A percentile compares a stretch with the other conserved stretches of the same genome.
phyloP scores from a whole-genome alignment of 2,329 filamentous ascomycete genomes.

The Fusarium sublunatum region DNA sequence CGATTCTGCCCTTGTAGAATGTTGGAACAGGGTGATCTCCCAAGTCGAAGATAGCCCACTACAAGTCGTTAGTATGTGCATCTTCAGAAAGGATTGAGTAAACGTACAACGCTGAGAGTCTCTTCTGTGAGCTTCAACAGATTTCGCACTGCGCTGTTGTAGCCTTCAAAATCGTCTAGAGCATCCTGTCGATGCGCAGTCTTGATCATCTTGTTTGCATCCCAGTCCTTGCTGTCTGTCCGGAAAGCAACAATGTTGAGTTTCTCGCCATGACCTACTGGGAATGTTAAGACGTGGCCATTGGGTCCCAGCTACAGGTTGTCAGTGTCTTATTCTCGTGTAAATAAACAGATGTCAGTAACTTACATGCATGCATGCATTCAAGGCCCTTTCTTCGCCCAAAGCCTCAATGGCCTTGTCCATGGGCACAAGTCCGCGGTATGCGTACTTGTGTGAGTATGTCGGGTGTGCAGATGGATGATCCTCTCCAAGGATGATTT shows the following conservation, averaged over 20 bases:
- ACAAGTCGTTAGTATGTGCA: not conserved
- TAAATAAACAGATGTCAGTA: accelerated
- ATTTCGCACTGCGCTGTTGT: slow-evolving; percentile 47
- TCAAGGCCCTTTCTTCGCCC: slow-evolving; percentile 51
- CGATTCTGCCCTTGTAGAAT: slow-evolving; percentile 57
- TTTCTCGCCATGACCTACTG: slow-evolving; percentile 64
- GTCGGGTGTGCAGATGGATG: slow-evolving; percentile 52
- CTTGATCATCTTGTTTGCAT: slow-evolving; percentile 31
- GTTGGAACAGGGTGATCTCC: slow-evolving; percentile 56
- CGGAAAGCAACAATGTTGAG: slow-evolving; percentile 66
- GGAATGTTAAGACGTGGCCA: slow-evolving; percentile 69
- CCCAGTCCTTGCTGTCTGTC: slow-evolving; percentile 50
- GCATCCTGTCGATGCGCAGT: slow-evolving; percentile 49
- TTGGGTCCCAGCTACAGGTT: slow-evolving; percentile 54
- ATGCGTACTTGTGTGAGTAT: slow-evolving; percentile 69
- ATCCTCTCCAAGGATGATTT: slow-evolving; percentile 59
- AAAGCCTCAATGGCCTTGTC: slow-evolving; percentile 62
- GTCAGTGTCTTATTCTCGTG: not conserved
- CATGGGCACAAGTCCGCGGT: slow-evolving; percentile 62
- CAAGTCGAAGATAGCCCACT: slow-evolving; percentile 62
- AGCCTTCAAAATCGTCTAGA: slow-evolving; percentile 51
- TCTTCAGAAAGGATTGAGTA: not conserved
- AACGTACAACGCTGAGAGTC: slow-evolving; percentile 40
- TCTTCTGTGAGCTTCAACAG: slow-evolving; percentile 48
- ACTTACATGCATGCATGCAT: slow-evolving; percentile 46